Base-by-base conservation (phyloP, 345 rosid species). In the Eucalyptus camaldulensis region DNA sequence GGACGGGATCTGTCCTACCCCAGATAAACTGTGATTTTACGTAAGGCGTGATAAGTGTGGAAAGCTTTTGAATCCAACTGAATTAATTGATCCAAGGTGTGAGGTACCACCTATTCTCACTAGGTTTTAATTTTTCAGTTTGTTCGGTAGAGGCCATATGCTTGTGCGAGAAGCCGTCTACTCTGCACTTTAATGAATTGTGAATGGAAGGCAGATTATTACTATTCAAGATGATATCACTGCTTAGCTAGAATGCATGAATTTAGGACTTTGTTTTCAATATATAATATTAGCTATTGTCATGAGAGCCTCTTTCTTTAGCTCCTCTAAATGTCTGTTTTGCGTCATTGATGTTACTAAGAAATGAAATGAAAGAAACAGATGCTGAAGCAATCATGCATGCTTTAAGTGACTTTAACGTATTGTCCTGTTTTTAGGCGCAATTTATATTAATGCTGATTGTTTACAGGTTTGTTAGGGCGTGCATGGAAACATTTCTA, bases 41-140 rank as follows among this genome's bases (percentile, higher is more conserved):
- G 88, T 95, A 98, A 86, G 99, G 98, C 80, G 98, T 92, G 99
- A 98, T 50, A 93, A 94, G 19, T 98, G 99, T 88, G 96, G 97
- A 90, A 95, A 96, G 90, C 95, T 98, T 87, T 92, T 97, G 92
- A 96, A 97, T 93, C 98, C 99, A 54, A 96, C 95, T 60, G 99
- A 98, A 65, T 91, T 98, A 67, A 96, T 90, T 91, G 96, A 95
- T 90, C 99, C 99, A 54, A 93, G 91, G 90, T 96, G 99, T 94
- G 96, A 96, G 98, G 99, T 97, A 88, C 17, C 69, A n/a, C 44
- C 45, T 86, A 24, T 37, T 76, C 44, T 53, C 15, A 76, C 47
- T 21, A 76, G 83, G 24, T 76, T 76, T 76, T 40, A 10, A 11
- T 37, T 37, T 76, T 22, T 37, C 24, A 76, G 27, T 21, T 76